Base-by-base conservation (phyloP, 1,139 yeast genomes). In the Taphrina flavorubra region DNA sequence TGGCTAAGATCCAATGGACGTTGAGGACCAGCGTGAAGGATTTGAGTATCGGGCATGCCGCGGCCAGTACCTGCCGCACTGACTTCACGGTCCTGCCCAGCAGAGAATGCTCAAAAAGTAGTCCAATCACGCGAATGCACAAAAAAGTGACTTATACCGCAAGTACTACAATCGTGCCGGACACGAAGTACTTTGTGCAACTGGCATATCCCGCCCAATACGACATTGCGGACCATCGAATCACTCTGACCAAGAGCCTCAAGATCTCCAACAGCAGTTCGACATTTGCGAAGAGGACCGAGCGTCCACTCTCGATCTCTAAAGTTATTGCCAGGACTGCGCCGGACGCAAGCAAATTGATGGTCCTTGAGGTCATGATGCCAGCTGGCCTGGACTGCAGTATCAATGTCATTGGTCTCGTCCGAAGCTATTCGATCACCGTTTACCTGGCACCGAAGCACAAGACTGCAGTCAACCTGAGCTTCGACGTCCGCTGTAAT, bases 181-280 rank as follows among this genome's bases (percentile, higher is more conserved):
- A 10, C 34, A 56, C 46, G 40, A 39, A 13, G 11, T 56, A 16
- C 36, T 56, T 56, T 40, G 31, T 56, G 60, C 60, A 56, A 20
- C 20, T 56, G 11, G 37, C 25, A 10, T 56, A 37, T 16, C 60
- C 60, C 7, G 49, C 34, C 11, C 49, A 18, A 6, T 37, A 56
- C 49, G 11, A 39, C 18, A 20, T 56, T 16, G 36, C 8, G 14
- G 46, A 31, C 34, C 37, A 20, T 25, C 16, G 20, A 18, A 11
- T 56, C 34, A 56, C 60, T 18, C 16, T 56, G 49, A 56, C 60
- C n/a, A 13, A 8, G 14, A 56, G 36, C 36, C 11, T 56, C 4
- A 56, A 40, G 16, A 53, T 53, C n/a, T 20, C 37, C 36, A 39
- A 20, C 16, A 36, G 60, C 18, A 16, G 49, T 10, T 14, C 58